A percentile compares a stretch with the other conserved stretches of the same genome.
Conservation (phyloP, 1,284 basidiomycete genomes). For the Abortiporus biennis region DNA sequence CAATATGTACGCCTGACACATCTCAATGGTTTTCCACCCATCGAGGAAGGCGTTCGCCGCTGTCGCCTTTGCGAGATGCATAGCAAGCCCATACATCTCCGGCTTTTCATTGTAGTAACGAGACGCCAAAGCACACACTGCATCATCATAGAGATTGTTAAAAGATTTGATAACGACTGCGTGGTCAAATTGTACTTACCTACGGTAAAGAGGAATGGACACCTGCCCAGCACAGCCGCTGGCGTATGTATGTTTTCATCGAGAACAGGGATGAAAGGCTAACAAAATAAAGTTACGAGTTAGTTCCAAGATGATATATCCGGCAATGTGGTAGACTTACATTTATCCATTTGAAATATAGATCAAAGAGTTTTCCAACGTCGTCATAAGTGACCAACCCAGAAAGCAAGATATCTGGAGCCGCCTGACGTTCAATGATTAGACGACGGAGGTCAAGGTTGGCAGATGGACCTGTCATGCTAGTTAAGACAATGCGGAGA, state of each 20-base stretch:
- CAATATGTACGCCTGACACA: conserved; percentile 29
- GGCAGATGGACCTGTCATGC: conserved; percentile 24
- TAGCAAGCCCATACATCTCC: conserved; percentile 29
- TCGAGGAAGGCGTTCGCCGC: conserved; percentile 29
- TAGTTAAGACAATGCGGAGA: background rate
- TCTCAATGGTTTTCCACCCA: conserved; percentile 30
- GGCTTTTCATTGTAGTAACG: conserved; percentile 30
- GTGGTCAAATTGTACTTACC: conserved; percentile 21
- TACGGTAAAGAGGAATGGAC: conserved; percentile 35
- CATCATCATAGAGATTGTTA: background rate
- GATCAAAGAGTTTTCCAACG: conserved; percentile 37
- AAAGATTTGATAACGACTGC: background rate
- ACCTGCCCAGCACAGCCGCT: conserved; percentile 27
- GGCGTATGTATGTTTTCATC: conserved; percentile 34
- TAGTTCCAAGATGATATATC: conserved; percentile 55
- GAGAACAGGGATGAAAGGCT: conserved; percentile 30
- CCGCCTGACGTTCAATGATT: conserved; percentile 36
- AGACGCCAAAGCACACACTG: conserved; percentile 33
- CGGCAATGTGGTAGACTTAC: conserved; percentile 29
- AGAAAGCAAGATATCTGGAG: conserved; percentile 38
- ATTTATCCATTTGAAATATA: conserved; percentile 34
- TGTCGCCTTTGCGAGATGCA: conserved; percentile 31
- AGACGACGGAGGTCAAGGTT: conserved; percentile 32
- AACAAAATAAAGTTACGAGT: background rate
- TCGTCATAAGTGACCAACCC: conserved; percentile 39